Percentiles rank a stretch among this genome's conserved stretches.
phyloP scores from a whole-genome alignment of 1,284 basidiomycete species.

The Ceratobasidium sp. region DNA sequence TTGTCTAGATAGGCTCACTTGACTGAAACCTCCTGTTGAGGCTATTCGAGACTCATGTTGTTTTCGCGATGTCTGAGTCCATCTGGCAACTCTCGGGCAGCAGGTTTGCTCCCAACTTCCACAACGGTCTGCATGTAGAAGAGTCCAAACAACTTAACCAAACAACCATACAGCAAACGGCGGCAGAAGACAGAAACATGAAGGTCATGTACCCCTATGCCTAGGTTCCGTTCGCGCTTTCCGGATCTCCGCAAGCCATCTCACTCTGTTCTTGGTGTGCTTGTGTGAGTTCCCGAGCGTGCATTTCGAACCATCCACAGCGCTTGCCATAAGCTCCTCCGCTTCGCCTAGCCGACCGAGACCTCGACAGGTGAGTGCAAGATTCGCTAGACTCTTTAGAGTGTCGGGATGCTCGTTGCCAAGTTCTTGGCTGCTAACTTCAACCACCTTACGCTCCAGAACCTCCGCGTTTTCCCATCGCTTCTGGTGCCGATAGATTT shows the following conservation, averaged over 20 bases:
- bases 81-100: not conserved
- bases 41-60: too few relatives aligned
- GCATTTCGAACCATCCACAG: not conserved
- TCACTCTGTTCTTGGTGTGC: not conserved
- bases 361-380: slow-evolving; percentile 13
- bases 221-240: not conserved
- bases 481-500: slow-evolving; percentile 20
- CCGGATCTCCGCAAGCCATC: slow-evolving; percentile 3
- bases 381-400: not conserved
- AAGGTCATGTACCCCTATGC: not conserved
- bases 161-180: too few relatives aligned
- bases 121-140: not conserved
- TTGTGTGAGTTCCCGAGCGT: not conserved
- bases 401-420: slow-evolving; percentile 13
- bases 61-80: too few relatives aligned
- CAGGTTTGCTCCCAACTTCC: not conserved
- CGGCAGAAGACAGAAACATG: too few relatives aligned
- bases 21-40: too few relatives aligned
- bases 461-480: slow-evolving; percentile 21
- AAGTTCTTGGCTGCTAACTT: not conserved
- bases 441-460: slow-evolving; percentile 5
- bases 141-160: too few relatives aligned
- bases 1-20: too few relatives aligned
- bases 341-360: slow-evolving; percentile 21
- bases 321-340: slow-evolving; percentile 10